Conservation (phyloP, 2,329 filamentous ascomycete genomes). For the Phialophora macrospora region DNA sequence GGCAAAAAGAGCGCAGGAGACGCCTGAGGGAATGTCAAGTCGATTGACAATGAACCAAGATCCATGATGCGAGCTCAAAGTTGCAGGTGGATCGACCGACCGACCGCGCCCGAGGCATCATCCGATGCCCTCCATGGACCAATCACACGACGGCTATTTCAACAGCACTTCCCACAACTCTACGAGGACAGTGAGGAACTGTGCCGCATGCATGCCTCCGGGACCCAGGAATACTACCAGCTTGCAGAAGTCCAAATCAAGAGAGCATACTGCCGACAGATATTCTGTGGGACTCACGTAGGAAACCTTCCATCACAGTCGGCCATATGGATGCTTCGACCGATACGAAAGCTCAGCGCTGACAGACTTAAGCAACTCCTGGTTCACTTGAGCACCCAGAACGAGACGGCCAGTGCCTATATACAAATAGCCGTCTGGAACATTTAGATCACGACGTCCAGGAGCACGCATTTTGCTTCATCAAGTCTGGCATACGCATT, state of each 20-base stretch:
- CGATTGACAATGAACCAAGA: background rate
- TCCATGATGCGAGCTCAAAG: slow-evolving; percentile 1
- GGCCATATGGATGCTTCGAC: no score
- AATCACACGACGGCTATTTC: slow-evolving; percentile 21
- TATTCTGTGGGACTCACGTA: no score
- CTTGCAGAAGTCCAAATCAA: background rate
- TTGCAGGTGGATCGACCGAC: background rate
- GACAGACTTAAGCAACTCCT: background rate
- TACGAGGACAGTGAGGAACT: background rate
- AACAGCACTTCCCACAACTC: background rate
- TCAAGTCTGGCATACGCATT: no score
- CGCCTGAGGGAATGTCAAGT: background rate
- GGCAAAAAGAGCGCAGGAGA: slow-evolving; percentile 1
- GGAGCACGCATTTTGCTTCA: no score
- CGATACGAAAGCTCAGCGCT: no score
- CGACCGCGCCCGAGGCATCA: background rate
- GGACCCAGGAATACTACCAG: background rate
- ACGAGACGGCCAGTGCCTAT: background rate
- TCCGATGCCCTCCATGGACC: background rate
- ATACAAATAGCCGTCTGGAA: no score
- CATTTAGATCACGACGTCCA: no score
- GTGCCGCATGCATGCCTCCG: background rate
- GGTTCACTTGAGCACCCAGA: background rate
- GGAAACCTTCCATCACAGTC: no score
- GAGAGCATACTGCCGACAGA: no score